A percentile compares a stretch with the other conserved stretches of the same genome.
Evolutionary conservation across 148 eudicot species (phyloP).

Genomic region (Beta vulgaris): DNA sequence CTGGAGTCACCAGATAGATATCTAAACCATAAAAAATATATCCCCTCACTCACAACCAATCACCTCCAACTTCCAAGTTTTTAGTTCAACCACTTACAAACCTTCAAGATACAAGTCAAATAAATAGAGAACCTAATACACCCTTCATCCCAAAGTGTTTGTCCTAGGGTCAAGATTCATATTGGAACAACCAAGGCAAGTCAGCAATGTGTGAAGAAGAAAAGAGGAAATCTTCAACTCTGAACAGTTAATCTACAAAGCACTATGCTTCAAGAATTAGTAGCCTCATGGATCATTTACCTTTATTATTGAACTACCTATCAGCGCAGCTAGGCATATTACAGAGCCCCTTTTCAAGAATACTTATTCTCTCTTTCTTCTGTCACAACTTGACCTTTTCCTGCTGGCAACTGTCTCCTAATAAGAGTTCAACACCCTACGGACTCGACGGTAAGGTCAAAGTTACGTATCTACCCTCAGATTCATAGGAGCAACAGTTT

Average conservation of each 20-base stretch:
- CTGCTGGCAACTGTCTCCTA: neutral
- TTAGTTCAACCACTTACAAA: neutral
- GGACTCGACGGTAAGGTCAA: neutral
- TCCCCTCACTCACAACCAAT: neutral
- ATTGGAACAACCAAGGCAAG: too few species aligned
- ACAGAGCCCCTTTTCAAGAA: neutral
- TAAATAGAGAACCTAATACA: neutral
- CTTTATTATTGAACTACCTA: too few species aligned
- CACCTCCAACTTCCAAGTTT: constrained; percentile 2
- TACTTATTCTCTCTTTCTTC: neutral
- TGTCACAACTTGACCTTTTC: neutral
- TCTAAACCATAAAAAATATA: neutral
- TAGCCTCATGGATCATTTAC: too few species aligned
- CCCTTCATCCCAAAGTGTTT: neutral
- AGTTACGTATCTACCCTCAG: neutral
- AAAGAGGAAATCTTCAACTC: too few species aligned
- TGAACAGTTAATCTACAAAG: too few species aligned
- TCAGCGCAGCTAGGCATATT: neutral
- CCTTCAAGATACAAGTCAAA: neutral
- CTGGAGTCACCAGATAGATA: neutral
- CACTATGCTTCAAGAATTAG: too few species aligned
- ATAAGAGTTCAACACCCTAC: neutral
- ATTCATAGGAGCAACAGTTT: neutral
- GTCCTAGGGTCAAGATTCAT: too few species aligned
- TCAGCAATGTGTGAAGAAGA: too few species aligned